Evolutionary conservation across 352 stramenopile genomes (phyloP), one percentile per base, ranked within the genome.

Genomic region (Globisporangium cederbergense): DNA sequence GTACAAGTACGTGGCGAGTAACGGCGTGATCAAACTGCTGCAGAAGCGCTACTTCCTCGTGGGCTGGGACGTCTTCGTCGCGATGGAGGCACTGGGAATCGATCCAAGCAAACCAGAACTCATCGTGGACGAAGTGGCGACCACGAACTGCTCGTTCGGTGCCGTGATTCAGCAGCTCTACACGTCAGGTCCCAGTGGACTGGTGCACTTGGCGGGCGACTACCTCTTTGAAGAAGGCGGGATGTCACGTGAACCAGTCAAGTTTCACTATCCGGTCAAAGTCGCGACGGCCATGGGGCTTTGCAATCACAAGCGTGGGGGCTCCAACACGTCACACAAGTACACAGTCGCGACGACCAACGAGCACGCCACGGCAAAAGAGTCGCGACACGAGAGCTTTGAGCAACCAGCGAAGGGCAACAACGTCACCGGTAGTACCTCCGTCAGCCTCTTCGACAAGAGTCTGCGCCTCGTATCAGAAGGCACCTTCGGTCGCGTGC

Each of bases 1-100:
- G 13, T 88, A 81, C 52, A 58, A 62, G 4, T 70, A 65, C 38
- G 69, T 73, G 18, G 73, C 70, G 28, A 71, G 83, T 60, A 88
- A 88, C 65, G 66, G 69, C 42, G 25, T 86, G 25, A 25, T 86
- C 30, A 70, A 68, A 1, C 32, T 83, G 9, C 68, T 88, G 3
- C 79, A 88, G 13, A 55, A 53, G 47, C 67, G 71, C 1, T 77
- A 75, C 47, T 16, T 65, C 2, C 11, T 77, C 11, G 40, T 61
- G 1, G 67, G 71, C 11, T 77, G 71, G 71, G 71, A 77, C 22
- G 56, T 58, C 6, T 46, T 77, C 9, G 40, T 73, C 18, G 58
- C 64, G 8, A 59, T 59, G 4, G 52, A 66, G 5, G 60, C 64
- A 16, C 58, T 77, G 16, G 73, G 67, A 0, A 67, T 81, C 13